These are phyloP conservation scores for Phyllostachys edulis DNA, from an alignment of 176 grass and related monocot genomes.

Conservation along the genomic window DNA sequence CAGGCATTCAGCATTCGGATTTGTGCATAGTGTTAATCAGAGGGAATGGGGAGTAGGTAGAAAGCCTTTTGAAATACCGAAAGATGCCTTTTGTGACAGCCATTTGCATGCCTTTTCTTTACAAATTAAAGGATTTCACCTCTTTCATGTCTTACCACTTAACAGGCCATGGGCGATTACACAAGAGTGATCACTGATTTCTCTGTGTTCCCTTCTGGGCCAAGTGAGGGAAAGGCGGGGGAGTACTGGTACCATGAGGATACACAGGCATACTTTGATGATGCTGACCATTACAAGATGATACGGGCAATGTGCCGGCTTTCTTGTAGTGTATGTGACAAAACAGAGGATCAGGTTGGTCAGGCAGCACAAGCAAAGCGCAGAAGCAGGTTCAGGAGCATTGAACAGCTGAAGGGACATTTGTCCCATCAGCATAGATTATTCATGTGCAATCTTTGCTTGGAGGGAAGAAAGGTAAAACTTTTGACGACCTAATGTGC, in stretches of 20 bases:
- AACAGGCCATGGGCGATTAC: constrained; percentile 80
- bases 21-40: background rate
- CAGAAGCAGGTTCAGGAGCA: constrained; percentile 75
- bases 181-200: constrained; percentile 86
- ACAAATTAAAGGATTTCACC: background rate
- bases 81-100: background rate
- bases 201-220: constrained; percentile 46
- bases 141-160: constrained; percentile 5
- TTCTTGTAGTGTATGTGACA: constrained; percentile 96
- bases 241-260: constrained; percentile 96
- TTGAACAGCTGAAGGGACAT: constrained; percentile 93
- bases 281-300: constrained; percentile 86
- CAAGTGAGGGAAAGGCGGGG: constrained; percentile 62
- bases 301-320: constrained; percentile 91
- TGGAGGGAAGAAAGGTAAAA: constrained; percentile 91
- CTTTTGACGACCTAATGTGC: background rate
- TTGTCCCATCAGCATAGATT: constrained; percentile 72
- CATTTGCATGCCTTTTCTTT: background rate
- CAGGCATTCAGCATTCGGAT: background rate
- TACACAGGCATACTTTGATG: constrained; percentile 80
- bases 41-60: background rate
- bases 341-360: constrained; percentile 43
- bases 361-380: constrained; percentile 58
- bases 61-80: background rate
- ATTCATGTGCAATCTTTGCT: constrained; percentile 84